Evolutionary conservation across 2,329 filamentous ascomycete genomes (phyloP), one percentile per base, ranked within the genome.

Genomic region (Zymoseptoria pseudotritici): DNA sequence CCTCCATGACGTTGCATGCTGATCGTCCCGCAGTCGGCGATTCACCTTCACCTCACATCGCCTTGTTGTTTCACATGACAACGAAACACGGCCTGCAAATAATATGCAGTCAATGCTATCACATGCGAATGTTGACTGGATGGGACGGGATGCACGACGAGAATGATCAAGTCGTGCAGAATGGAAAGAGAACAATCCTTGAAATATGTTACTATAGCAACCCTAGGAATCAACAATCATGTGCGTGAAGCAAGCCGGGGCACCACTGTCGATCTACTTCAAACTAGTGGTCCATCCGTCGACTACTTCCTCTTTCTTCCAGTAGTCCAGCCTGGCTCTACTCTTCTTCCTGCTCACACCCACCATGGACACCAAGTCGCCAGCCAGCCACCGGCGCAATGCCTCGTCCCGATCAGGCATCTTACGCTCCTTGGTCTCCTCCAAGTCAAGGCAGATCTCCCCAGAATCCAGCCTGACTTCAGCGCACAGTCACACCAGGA

Each of bases 351-450:
- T 13, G 2, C 36, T 46, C 36, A 46, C 50, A 4, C 11, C 52
- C n/a, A 57, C 55, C 57, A 58, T 56, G 56, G 61, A 66, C 54
- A 58, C 61, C 55, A 54, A 60, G 29, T 63, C 61, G 19, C 61
- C 62, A 21, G 54, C 51, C 13, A 57, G 57, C 29, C 61, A 63
- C 55, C 69, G 65, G 56, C 69, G 71, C 58, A 69, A 69, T 54
- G 62, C 63, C 29, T 71, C 69, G 50, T 71, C 69, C 54, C 69
- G 69, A 59, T 73, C 80, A 8, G 79, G 78, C 46, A 75, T 79
- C 51, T 74, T 85, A 62, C 80, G 79, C 68, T 80, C 81, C 20
- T 78, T 84, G 58, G 78, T 84, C 65, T 74, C 76, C 20, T 73
- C 80, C 55, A 82, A 78, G 69, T 71, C 72, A 59, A 77, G 82